Conservation (phyloP, 2,329 filamentous ascomycete species). For the Fusarium tuaranense region DNA sequence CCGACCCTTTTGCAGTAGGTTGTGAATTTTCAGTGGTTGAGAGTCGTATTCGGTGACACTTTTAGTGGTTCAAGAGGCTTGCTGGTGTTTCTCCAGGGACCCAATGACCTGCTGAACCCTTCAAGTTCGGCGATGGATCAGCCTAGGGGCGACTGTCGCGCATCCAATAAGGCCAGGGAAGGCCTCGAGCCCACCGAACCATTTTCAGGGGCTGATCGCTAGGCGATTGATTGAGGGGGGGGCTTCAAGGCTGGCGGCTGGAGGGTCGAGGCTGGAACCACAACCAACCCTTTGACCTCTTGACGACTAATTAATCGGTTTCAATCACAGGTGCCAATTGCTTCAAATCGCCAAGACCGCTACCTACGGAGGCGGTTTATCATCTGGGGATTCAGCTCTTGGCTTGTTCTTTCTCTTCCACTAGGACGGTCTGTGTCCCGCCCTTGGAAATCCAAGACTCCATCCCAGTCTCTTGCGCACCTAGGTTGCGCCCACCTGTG, state of each 20-base stretch:
- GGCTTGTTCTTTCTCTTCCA: background rate
- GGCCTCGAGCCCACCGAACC: conserved; percentile 24
- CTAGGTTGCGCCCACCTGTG: conserved; percentile 30
- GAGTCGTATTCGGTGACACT: conserved; percentile 1
- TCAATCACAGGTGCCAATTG: background rate
- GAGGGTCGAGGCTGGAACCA: conserved; percentile 7
- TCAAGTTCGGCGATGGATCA: conserved; percentile 3
- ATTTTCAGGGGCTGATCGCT: conserved; percentile 37
- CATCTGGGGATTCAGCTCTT: background rate
- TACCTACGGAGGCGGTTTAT: background rate
- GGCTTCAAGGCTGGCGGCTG: conserved; percentile 8
- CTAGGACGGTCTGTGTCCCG: background rate
- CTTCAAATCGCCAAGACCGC: background rate
- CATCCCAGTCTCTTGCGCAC: conserved; percentile 13
- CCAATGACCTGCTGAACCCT: conserved; percentile 14
- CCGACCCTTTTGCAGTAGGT: conserved; percentile 16
- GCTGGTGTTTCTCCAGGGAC: conserved; percentile 1
- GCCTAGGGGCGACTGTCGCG: conserved; percentile 2
- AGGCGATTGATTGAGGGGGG: conserved; percentile 14
- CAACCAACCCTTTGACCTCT: conserved; percentile 15
- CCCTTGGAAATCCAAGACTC: background rate
- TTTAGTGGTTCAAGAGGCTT: conserved; percentile 11
- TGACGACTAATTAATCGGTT: conserved; percentile 8
- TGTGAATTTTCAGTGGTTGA: conserved; percentile 22
- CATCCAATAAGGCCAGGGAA: conserved; percentile 8